Conservation (phyloP, 495 filamentous ascomycete species). For the Penicillium alfredii region DNA sequence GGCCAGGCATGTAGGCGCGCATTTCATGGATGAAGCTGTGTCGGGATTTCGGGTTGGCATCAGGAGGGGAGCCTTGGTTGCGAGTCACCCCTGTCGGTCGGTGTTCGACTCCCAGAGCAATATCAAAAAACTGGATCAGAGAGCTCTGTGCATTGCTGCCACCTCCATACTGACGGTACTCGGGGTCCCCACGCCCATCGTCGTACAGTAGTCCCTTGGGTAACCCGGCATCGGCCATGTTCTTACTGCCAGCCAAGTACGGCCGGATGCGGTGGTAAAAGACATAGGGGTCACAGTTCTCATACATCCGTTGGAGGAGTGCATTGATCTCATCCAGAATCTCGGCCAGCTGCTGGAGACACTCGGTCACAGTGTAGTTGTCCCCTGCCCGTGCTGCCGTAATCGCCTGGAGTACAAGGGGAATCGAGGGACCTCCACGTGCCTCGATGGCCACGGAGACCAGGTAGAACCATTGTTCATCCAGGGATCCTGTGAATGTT, state of each 20-base stretch:
- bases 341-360: conserved; percentile 73
- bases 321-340: conserved; percentile 74
- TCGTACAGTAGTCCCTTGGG: conserved; percentile 86
- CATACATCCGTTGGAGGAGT: conserved; percentile 78
- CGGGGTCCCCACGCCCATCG: conserved; percentile 56
- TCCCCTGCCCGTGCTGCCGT: conserved; percentile 69
- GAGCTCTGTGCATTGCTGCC: conserved; percentile 96
- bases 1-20: conserved; percentile 93
- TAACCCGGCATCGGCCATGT: conserved; percentile 89
- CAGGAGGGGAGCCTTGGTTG: conserved; percentile 18
- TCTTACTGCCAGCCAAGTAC: conserved; percentile 91
- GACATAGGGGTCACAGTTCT: conserved; percentile 84
- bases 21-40: conserved; percentile 96
- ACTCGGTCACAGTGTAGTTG: conserved; percentile 61
- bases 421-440: conserved; percentile 79
- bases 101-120: conserved; percentile 86
- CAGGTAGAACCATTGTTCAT: conserved; percentile 98
- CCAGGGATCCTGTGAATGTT: conserved; percentile 91
- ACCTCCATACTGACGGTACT: conserved; percentile 75
- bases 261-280: conserved; percentile 94
- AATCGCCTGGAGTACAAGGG: conserved; percentile 83
- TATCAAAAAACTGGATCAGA: conserved; percentile 90
- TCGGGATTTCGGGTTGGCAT: conserved; percentile 26
- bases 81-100: conserved; percentile 74
- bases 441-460: conserved; percentile 95